Evolutionary conservation across 768 basidiomycete species (phyloP), one percentile per base, ranked within the genome.

Genomic region (Rhodotorula toruloides): DNA sequence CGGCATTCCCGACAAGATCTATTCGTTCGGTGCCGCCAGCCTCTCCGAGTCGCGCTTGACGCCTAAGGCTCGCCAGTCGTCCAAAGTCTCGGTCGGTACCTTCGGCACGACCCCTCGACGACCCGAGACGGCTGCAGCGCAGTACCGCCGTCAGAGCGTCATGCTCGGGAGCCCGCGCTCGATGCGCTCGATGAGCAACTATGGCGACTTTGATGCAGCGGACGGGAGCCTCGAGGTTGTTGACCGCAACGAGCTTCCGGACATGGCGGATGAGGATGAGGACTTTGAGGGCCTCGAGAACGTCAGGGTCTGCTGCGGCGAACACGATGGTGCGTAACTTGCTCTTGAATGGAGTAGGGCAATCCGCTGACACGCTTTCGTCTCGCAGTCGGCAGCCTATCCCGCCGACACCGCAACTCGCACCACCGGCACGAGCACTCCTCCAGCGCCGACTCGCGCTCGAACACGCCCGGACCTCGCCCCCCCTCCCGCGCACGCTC

Each of bases 231-330:
- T 93, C 74, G 90, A 93, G 78, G 79, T 91, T 39, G 86, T 92
- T 72, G 88, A 84, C n/a, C 49, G 61, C 42, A 65, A 60, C 44
- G 74, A 75, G 44, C 58, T 70, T 32, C 69, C 65, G 3, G 36
- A 27, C 25, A 63, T 36, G 0, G 21, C 44, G 27, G 87, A 85
- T 27, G 87, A 85, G 19, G 73, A 90, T 70, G 86, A 86, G 39
- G 90, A 85, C 9, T 98, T 84, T 76, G 93, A 97, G 74, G 92
- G 91, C 0, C 77, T 98, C 60, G 93, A 97, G 80, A 97, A 98
- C 74, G 92, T 97, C 29, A 84, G 94, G 31, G 91, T 88, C 2
- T 91, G 90, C 76, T 91, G 89, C 19, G 70, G 70, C 9, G 57
- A 55, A 48, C 70, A 72, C n/a, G 59, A 65, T 29, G 70, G 57